Evolutionary conservation across 257 asterid genomes (phyloP), one percentile per base, ranked within the genome.

Genomic region (Lavandula angustifolia): DNA sequence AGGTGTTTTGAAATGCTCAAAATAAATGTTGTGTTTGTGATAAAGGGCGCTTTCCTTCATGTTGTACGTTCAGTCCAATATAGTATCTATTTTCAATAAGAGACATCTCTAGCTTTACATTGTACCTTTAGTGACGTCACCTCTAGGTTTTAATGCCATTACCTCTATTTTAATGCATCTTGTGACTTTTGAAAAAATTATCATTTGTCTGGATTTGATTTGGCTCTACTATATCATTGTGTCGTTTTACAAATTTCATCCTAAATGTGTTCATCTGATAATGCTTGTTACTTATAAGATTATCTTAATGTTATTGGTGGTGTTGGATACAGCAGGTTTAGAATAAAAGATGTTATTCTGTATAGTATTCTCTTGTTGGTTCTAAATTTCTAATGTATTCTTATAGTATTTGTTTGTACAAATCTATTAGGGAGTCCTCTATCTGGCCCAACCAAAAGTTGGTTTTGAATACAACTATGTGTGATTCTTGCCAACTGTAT

Each of bases 401-500:
- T 46, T 44, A 37, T 37, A 33, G 29, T 31, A 54, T 18, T 27
- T 35, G 1, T 60, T 56, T 42, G 50, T 33, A 18, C 29, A 57
- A 29, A 64, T 34, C 54, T 27, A 5, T 27, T 11, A 47, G 33
- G 33, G 41, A 55, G 40, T 58, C 42, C 33, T 71, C 54, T 44
- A 34, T 9, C 9, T 35, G 37, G 13, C 42, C 65, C 49, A 40
- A 31, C 18, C 61, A 51, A 29, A 51, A 7, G 32, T 32, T 7
- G 33, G 27, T 64, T 46, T 50, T 35, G 12, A 57, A 44, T 69
- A 32, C 31, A 50, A 40, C 27, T 44, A 8, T 58, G 11, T 60
- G 6, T 11, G 32, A 5, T 48, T 2, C 52, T 40, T 12, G 54
- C 57, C 33, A 13, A 12, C 6, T 17, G 3, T 33, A 33, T 43